Conservation (phyloP, 805 yeast species). For the Zygotorulaspora florentina region DNA sequence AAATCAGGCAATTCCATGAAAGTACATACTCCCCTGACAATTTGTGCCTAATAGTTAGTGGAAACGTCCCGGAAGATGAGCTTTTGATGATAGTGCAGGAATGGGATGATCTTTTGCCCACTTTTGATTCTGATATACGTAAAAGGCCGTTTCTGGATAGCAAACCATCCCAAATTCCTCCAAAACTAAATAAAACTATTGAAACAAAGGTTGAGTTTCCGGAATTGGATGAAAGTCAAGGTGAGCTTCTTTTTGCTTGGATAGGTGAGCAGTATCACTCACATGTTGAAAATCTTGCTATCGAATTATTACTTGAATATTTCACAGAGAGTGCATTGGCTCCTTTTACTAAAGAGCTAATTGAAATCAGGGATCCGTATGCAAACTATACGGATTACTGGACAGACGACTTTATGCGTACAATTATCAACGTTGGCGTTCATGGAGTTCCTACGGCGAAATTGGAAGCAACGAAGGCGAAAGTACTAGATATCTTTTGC, state of each 20-base stretch:
- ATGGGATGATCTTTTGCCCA: constrained; percentile 57
- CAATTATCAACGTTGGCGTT: constrained; percentile 52
- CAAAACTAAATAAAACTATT: constrained; percentile 41
- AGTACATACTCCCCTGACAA: constrained; percentile 76
- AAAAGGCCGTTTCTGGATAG: constrained; percentile 79
- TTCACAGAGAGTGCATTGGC: constrained; percentile 76
- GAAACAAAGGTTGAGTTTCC: constrained; percentile 69
- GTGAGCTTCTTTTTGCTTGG: constrained; percentile 73
- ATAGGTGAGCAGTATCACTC: constrained; percentile 67
- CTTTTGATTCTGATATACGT: constrained; percentile 32
- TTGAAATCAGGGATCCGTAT: constrained; percentile 77
- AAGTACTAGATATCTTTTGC: constrained; percentile 47
- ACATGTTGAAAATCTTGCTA: constrained; percentile 54
- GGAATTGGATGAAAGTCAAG: constrained; percentile 80
- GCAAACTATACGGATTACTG: constrained; percentile 67
- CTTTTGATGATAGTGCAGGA: constrained; percentile 53
- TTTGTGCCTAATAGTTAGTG: constrained; percentile 77
- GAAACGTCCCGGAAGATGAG: constrained; percentile 75
- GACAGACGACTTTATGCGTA: constrained; percentile 68
- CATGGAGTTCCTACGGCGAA: constrained; percentile 73
- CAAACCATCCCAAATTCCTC: constrained; percentile 40
- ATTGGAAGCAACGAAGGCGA: constrained; percentile 49
- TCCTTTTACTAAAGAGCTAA: constrained; percentile 61
- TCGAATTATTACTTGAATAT: constrained; percentile 67
- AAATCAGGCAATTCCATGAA: constrained; percentile 72